Base-by-base conservation (phyloP, 192 early-diverging fungal genomes). In the Coemansia sp. region DNA sequence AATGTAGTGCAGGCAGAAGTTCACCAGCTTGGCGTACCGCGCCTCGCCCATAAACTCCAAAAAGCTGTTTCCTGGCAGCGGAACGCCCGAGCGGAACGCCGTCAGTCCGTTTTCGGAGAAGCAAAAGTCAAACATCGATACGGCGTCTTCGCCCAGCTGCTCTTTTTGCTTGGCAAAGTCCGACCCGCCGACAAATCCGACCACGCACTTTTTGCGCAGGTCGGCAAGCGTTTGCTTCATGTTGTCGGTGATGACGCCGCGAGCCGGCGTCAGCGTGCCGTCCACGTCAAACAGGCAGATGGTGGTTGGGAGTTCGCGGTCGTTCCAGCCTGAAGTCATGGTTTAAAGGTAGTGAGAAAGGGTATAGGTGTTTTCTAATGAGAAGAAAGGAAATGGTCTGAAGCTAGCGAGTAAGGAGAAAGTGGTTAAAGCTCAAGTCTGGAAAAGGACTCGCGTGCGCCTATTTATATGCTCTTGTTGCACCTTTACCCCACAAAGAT, bases 21-120 rank as follows among this genome's bases (percentile, higher is more conserved):
- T 96, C 32, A 84, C 92, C 25, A 98, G 82, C 75, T 90, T 90
- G 66, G 90, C 84, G 80, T 98, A 98, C 29, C 89, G 85, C 15
- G 94, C 93, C 72, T 98, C 97, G 58, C 97, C 97, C 56, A 98
- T 65, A 83, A 87, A 93, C 12, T 78, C 66, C 67, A 98, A 90
- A 65, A 98, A 98, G 85, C 89, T 95, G 89, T 95, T 84, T 22
- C 52, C 56, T 9, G 66, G 69, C 14, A 75, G 61, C 51, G 73
- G 75, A 85, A 86, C 72, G 55, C 93, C 92, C 62, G 84, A 43
- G 63, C 90, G 86, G 84, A 88, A 98, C 23, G 97, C 94, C 15
- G 93, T 96, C 61, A 98, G 85, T 11, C 97, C 97, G 86, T 98
- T 98, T 78, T 98, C 95, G 38, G 95, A 88, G 78, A 98, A 98